phyloP scores from a whole-genome alignment of 2,329 filamentous ascomycete species.

The Clarireedia homoeocarpa region DNA sequence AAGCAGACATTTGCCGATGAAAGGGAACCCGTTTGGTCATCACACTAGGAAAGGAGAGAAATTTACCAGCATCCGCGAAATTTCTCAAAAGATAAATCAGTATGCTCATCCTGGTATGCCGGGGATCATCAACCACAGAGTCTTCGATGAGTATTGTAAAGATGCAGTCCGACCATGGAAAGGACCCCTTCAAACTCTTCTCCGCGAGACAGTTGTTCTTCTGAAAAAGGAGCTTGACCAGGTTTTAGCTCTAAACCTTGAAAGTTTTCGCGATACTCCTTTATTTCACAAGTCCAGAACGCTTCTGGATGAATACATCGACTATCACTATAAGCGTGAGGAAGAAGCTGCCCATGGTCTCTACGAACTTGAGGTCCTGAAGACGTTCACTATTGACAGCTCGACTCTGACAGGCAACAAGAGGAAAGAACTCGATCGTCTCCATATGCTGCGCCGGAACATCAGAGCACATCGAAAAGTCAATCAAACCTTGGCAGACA shows the following conservation, averaged over 20 bases:
- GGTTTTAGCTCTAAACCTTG: conserved; percentile 7
- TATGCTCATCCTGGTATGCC: conserved; percentile 53
- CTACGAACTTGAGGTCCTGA: conserved; percentile 12
- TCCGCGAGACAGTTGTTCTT: conserved; percentile 38
- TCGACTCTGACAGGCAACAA: conserved; percentile 39
- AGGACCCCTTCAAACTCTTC: conserved; percentile 38
- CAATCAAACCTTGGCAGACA: background rate
- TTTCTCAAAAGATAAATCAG: conserved; percentile 47
- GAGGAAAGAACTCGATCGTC: conserved; percentile 37
- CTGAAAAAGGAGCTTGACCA: conserved; percentile 33
- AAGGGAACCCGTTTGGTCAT: background rate
- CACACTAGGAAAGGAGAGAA: background rate
- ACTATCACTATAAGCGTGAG: conserved; percentile 4
- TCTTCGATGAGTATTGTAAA: conserved; percentile 50
- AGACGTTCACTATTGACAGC: conserved; percentile 15
- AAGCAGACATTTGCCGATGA: conserved; percentile 17
- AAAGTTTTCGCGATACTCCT: conserved; percentile 10
- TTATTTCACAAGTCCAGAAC: conserved; percentile 9
- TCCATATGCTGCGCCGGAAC: conserved; percentile 42
- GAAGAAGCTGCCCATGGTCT: background rate
- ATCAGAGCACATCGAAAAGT: conserved; percentile 39
- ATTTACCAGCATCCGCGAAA: conserved; percentile 28
- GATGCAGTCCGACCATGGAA: conserved; percentile 53
- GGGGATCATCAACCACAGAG: conserved; percentile 49
- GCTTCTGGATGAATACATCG: conserved; percentile 12